Percentiles rank a stretch among this genome's conserved stretches.
Evolutionary conservation across 1,284 basidiomycete genomes (phyloP).

Genomic region (Marasmius tenuissimus): DNA sequence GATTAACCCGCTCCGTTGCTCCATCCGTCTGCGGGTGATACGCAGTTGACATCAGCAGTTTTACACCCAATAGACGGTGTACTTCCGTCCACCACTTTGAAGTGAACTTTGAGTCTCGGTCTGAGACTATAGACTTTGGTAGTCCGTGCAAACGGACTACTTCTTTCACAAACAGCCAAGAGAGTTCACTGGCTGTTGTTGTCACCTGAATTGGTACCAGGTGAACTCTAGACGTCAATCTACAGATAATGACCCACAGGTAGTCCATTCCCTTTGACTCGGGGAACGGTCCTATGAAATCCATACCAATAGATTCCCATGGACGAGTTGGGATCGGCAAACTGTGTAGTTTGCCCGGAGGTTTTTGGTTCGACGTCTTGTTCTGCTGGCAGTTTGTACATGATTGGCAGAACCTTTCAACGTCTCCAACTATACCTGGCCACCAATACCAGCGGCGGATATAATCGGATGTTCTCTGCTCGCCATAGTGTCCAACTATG

Average conservation of each 20-base stretch:
- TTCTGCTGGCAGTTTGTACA: conserved; percentile 17
- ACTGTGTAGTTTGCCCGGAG: conserved; percentile 19
- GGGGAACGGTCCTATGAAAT: conserved; percentile 29
- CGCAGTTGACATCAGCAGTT: neutral
- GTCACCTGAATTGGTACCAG: conserved; percentile 19
- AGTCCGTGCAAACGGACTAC: conserved; percentile 27
- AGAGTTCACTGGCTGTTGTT: conserved; percentile 11
- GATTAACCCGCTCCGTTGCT: conserved; percentile 21
- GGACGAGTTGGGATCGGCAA: conserved; percentile 9
- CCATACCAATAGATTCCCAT: conserved; percentile 28
- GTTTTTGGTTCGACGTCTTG: conserved; percentile 11
- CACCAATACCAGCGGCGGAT: conserved; percentile 33
- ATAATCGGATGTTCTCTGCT: conserved; percentile 24
- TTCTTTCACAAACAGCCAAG: conserved; percentile 12
- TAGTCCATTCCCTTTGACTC: conserved; percentile 12
- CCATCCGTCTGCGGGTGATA: conserved; percentile 12
- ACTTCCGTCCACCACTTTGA: conserved; percentile 26
- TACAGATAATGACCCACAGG: conserved; percentile 14
- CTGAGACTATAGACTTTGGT: conserved; percentile 21
- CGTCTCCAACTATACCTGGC: conserved; percentile 24
- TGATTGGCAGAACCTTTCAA: conserved; percentile 17
- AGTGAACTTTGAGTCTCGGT: conserved; percentile 26
- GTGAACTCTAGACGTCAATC: conserved; percentile 21
- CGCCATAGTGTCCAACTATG: conserved; percentile 24
- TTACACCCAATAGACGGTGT: conserved; percentile 23